Conservation (phyloP, 2,329 filamentous ascomycete species). For the Colletotrichum viniferum region DNA sequence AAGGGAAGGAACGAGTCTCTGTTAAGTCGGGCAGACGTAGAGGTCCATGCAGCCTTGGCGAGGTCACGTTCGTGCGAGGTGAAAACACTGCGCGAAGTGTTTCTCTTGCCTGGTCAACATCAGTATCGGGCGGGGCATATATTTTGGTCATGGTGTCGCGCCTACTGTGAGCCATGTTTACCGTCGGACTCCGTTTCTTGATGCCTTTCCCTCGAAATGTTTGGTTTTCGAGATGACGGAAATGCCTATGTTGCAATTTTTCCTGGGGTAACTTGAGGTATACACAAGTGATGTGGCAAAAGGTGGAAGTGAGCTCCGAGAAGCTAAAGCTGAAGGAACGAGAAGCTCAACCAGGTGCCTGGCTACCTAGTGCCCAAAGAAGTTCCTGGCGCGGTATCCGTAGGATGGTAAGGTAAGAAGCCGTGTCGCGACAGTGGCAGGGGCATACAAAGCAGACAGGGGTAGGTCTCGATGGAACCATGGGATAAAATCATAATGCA, state of each 20-base stretch:
- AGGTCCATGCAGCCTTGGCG: slow-evolving; percentile 82
- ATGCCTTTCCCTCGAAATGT: background rate
- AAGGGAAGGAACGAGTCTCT: slow-evolving; percentile 94
- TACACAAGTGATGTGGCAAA: background rate
- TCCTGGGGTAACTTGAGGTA: background rate
- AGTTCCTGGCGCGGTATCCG: background rate
- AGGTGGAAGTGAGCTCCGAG: background rate
- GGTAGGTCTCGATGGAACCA: background rate
- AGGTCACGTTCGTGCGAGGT: slow-evolving; percentile 88
- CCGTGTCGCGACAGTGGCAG: background rate
- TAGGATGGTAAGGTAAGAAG: background rate
- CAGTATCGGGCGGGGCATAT: background rate
- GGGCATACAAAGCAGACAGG: background rate
- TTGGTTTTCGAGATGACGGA: background rate
- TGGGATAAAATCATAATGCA: background rate
- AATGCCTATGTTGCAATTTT: background rate
- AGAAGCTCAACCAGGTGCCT: background rate
- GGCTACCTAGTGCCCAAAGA: background rate
- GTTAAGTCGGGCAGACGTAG: slow-evolving; percentile 80
- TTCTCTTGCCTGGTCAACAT: slow-evolving; percentile 70
- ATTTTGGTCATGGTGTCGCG: background rate
- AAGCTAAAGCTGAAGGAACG: background rate
- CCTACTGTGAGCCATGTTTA: slow-evolving; percentile 57
- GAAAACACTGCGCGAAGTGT: slow-evolving; percentile 92
- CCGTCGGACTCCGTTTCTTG: background rate